Evolutionary conservation across 257 asterid genomes (phyloP).

Genomic region (Voacanga thouarsii): DNA sequence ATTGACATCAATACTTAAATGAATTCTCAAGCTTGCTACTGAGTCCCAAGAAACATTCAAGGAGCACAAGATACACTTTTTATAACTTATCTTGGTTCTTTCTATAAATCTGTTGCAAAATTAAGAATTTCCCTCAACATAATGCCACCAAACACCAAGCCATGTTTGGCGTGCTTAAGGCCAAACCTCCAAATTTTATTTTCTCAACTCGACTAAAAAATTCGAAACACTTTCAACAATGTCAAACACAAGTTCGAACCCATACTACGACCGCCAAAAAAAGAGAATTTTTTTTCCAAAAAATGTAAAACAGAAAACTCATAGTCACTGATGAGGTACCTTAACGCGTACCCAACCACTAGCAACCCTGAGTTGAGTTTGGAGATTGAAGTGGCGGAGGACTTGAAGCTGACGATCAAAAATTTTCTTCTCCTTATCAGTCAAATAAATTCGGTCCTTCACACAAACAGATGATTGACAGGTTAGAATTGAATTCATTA

Average conservation of each 20-base stretch:
- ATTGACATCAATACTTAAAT: too few relatives aligned
- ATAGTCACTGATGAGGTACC: slow-evolving; percentile 28
- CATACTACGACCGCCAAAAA: not conserved
- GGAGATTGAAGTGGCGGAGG: slow-evolving; percentile 50
- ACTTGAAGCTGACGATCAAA: slow-evolving; percentile 66
- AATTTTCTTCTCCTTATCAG: slow-evolving; percentile 64
- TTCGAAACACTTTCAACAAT: not conserved
- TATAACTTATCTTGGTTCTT: not conserved
- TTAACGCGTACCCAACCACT: slow-evolving; percentile 99
- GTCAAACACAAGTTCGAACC: not conserved
- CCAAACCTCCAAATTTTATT: too few relatives aligned
- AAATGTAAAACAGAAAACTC: not conserved
- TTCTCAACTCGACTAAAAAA: not conserved
- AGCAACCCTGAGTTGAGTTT: slow-evolving; percentile 85
- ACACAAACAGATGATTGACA: slow-evolving; percentile 42
- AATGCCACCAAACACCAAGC: not conserved
- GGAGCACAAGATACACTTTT: not conserved
- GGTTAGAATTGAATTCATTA: slow-evolving; percentile 1
- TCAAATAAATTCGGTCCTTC: slow-evolving; percentile 59
- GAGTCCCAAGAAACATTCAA: not conserved
- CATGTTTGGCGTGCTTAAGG: too few relatives aligned
- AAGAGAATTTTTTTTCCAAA: not conserved
- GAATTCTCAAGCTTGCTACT: not conserved
- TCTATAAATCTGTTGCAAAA: not conserved
- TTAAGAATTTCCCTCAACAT: not conserved